A percentile compares a stretch with the other conserved stretches of the same genome.
phyloP scores from a whole-genome alignment of 768 basidiomycete species.

The Suillus brevipes region DNA sequence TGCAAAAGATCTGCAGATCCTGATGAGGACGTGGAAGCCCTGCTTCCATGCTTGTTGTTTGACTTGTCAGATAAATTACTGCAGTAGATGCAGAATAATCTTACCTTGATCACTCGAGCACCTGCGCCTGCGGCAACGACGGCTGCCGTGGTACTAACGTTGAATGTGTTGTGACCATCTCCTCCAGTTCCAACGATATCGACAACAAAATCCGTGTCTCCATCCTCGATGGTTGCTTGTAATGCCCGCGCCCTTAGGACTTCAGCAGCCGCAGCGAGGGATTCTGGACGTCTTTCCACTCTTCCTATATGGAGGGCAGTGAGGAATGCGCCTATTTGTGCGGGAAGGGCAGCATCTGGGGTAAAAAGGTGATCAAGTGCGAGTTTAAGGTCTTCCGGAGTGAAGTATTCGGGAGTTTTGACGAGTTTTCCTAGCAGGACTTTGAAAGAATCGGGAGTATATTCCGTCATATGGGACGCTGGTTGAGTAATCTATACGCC shows the following conservation, averaged over 20 bases:
- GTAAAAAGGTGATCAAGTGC: constrained; percentile 77
- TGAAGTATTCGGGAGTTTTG: constrained; percentile 81
- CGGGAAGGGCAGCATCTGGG: constrained; percentile 59
- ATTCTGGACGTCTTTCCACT: constrained; percentile 72
- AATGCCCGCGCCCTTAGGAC: constrained; percentile 72
- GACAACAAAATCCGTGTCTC: constrained; percentile 69
- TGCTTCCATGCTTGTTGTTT: constrained; percentile 75
- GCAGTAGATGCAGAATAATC: constrained; percentile 15
- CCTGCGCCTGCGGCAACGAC: constrained; percentile 95
- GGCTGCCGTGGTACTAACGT: constrained; percentile 93
- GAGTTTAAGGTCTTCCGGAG: constrained; percentile 65
- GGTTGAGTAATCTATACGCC: not conserved
- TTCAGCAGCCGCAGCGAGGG: constrained; percentile 76
- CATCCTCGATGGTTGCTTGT: constrained; percentile 56
- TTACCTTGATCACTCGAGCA: constrained; percentile 88
- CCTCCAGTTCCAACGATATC: constrained; percentile 54
- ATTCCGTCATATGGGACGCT: constrained; percentile 20
- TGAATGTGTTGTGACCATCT: constrained; percentile 95
- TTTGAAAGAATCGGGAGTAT: constrained; percentile 64
- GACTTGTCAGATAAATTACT: not conserved
- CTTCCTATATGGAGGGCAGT: constrained; percentile 81
- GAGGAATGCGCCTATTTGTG: constrained; percentile 88
- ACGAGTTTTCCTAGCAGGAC: constrained; percentile 74
- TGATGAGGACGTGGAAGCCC: constrained; percentile 90
- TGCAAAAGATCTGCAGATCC: constrained; percentile 93